These are phyloP conservation scores for Tetrapyrgos nigripes DNA, from an alignment of 1,284 basidiomycete genomes.

Conservation along the genomic window DNA sequence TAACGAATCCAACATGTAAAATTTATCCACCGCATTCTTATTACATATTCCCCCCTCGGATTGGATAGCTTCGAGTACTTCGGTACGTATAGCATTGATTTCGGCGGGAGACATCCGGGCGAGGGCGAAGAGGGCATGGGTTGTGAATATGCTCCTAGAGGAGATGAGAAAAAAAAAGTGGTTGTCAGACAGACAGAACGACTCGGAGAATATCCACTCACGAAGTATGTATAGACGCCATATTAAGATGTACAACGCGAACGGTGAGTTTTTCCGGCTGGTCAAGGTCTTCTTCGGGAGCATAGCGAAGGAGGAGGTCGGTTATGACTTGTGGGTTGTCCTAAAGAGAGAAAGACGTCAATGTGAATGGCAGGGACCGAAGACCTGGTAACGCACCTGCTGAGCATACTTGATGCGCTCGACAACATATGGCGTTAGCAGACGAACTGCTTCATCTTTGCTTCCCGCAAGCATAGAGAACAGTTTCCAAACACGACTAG, in stretches of 20 bases:
- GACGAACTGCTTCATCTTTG: conserved; percentile 15
- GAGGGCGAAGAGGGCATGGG: conserved; percentile 42
- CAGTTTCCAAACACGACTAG: conserved; percentile 12
- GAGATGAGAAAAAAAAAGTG: conserved; percentile 38
- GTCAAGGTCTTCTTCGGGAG: conserved; percentile 25
- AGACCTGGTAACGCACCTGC: conserved; percentile 5
- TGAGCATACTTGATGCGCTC: conserved; percentile 21
- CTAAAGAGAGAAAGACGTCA: not conserved
- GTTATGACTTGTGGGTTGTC: conserved; percentile 23
- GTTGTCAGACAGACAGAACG: not conserved
- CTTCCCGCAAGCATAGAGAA: conserved; percentile 25
- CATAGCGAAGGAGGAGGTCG: conserved; percentile 21
- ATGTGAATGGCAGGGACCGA: not conserved
- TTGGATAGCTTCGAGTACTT: conserved; percentile 36
- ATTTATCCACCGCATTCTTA: conserved; percentile 38
- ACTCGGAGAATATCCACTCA: no score
- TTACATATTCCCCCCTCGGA: conserved; percentile 43
- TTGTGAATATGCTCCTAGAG: conserved; percentile 41
- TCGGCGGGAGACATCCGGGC: conserved; percentile 34
- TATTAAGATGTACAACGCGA: conserved; percentile 31
- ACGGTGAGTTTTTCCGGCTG: conserved; percentile 17
- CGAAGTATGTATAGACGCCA: conserved; percentile 39
- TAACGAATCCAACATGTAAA: conserved; percentile 42
- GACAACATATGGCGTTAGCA: conserved; percentile 17
- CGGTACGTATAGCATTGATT: conserved; percentile 37